phyloP scores from a whole-genome alignment of 2,329 filamentous ascomycete species.

The Alternaria longipes region DNA sequence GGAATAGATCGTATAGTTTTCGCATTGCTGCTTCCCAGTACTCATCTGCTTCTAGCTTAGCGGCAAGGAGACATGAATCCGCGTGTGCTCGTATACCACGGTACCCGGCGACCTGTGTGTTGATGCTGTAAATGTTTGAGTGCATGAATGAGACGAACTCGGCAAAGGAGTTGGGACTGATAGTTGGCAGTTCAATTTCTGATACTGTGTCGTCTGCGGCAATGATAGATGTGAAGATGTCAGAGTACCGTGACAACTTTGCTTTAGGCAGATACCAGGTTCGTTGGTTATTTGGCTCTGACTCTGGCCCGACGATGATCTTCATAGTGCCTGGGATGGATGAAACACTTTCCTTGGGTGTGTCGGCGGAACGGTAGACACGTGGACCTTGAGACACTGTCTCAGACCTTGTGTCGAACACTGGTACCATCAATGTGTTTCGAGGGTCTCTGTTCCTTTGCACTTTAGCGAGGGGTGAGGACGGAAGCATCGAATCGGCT shows the following conservation, averaged over 20 bases:
- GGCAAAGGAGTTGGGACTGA: conserved; percentile 18
- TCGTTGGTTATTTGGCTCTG: conserved; percentile 2
- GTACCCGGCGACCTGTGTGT: conserved; percentile 17
- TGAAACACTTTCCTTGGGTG: not conserved
- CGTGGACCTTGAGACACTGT: not conserved
- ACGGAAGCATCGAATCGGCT: conserved; percentile 8
- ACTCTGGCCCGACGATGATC: conserved; percentile 13
- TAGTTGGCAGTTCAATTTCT: not conserved
- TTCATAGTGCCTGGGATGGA: conserved; percentile 9
- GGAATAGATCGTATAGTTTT: conserved; percentile 14
- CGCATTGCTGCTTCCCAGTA: conserved; percentile 23
- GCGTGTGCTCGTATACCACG: conserved; percentile 15
- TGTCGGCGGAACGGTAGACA: not conserved
- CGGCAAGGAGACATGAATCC: conserved; percentile 21
- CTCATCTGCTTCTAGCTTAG: conserved; percentile 5
- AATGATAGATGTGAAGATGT: conserved; percentile 8
- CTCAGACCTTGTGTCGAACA: not conserved
- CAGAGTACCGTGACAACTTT: conserved; percentile 18
- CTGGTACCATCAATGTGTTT: not conserved
- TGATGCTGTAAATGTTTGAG: conserved; percentile 31
- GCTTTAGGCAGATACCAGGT: conserved; percentile 20
- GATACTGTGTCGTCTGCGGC: not conserved
- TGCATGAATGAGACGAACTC: conserved; percentile 30
- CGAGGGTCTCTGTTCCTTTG: not conserved
- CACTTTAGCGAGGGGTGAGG: not conserved